Conservation (phyloP, 2,329 filamentous ascomycete genomes). For the Tolypocladium sp. region DNA sequence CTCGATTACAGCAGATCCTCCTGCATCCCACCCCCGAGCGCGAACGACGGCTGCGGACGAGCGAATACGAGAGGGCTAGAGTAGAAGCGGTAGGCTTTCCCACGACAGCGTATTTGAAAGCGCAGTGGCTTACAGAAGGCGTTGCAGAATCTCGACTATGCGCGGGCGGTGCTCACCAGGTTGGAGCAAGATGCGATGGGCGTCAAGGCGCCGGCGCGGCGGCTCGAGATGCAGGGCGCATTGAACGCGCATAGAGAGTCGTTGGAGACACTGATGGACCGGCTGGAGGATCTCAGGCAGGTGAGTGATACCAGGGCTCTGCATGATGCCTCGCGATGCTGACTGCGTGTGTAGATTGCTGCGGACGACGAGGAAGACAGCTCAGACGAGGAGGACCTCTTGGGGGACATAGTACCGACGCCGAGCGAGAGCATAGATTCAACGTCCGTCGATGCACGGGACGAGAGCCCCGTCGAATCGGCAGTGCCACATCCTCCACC, state of each 20-base stretch:
- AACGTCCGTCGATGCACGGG: constrained; percentile 15
- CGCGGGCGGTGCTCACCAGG: constrained; percentile 56
- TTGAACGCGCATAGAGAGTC: constrained; percentile 56
- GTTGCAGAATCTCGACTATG: constrained; percentile 60
- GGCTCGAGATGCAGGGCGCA: constrained; percentile 53
- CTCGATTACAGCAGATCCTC: constrained; percentile 56
- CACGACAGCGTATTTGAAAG: neutral
- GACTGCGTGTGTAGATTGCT: constrained; percentile 16
- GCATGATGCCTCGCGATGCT: constrained; percentile 5
- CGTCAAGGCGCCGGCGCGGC: constrained; percentile 48
- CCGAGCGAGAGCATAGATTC: constrained; percentile 44
- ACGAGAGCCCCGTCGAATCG: constrained; percentile 9
- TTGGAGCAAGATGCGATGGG: constrained; percentile 59
- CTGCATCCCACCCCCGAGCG: constrained; percentile 52
- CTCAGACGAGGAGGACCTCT: constrained; percentile 47
- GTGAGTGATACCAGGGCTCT: constrained; percentile 20
- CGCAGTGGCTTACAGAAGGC: neutral
- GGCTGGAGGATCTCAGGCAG: constrained; percentile 59
- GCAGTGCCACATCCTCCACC: constrained; percentile 7
- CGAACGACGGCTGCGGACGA: constrained; percentile 47
- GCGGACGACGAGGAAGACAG: constrained; percentile 26
- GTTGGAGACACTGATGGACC: constrained; percentile 56
- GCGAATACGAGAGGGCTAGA: constrained; percentile 52
- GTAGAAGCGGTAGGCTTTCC: constrained; percentile 32
- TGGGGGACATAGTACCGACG: constrained; percentile 44